A percentile compares a stretch with the other conserved stretches of the same genome.
Conservation (phyloP, 768 basidiomycete genomes). For the Tulasnella sp. region DNA sequence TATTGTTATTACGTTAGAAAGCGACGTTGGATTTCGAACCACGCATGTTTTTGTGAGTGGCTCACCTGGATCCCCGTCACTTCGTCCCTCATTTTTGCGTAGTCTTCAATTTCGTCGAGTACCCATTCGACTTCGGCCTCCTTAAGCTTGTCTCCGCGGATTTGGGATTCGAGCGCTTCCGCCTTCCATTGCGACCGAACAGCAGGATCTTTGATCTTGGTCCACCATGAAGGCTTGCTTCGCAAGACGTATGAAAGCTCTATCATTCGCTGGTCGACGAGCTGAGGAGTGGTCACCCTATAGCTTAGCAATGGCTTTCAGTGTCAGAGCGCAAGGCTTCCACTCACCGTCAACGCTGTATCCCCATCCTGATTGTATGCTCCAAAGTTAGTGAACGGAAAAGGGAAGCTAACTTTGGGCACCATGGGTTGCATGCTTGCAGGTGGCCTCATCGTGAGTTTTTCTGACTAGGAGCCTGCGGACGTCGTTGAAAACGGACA, state of each 20-base stretch:
- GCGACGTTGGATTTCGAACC: no score
- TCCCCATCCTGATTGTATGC: background rate
- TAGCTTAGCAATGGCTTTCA: background rate
- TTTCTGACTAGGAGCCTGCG: background rate
- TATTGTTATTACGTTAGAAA: background rate
- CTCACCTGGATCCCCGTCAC: background rate
- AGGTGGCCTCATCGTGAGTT: background rate
- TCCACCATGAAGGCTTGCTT: background rate
- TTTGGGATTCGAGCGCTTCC: background rate
- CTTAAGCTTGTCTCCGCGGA: constrained; percentile 23
- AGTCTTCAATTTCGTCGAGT: background rate
- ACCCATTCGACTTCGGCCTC: constrained; percentile 26
- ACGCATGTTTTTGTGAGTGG: no score
- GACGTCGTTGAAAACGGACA: background rate
- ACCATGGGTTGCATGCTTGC: background rate
- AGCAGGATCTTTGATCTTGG: no score
- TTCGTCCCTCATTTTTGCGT: no score
- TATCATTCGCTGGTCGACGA: constrained; percentile 13
- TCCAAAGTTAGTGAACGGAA: background rate
- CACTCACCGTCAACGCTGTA: no score
- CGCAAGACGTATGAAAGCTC: constrained; percentile 27
- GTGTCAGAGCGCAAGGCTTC: background rate
- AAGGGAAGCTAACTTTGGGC: background rate
- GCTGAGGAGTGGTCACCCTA: background rate
- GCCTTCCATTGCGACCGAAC: no score